These are phyloP conservation scores for Poa annua DNA, from an alignment of 176 grass and related monocot species.

Conservation along the genomic window DNA sequence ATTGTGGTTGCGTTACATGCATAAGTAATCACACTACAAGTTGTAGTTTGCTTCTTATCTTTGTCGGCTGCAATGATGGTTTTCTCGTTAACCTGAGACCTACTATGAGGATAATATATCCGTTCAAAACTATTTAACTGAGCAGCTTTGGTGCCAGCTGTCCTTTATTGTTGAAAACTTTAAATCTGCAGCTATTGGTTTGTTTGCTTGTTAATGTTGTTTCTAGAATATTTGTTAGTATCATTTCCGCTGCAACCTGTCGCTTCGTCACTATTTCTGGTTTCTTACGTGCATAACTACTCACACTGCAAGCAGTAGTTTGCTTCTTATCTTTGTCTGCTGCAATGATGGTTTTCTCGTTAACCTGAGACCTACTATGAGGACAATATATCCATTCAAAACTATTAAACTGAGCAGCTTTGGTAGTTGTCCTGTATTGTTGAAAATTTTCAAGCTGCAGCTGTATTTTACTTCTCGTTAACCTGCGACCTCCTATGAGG, in stretches of 20 bases:
- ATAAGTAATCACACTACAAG: neutral
- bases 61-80: constrained; percentile 42
- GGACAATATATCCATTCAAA: constrained; percentile 55
- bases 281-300: no score
- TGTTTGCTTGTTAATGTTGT: no score
- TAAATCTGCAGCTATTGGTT: neutral
- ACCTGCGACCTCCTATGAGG: no score
- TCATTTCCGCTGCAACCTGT: no score
- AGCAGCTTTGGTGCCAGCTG: constrained; percentile 26
- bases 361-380: constrained; percentile 43
- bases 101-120: constrained; percentile 39
- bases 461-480: neutral
- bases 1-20: neutral
- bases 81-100: constrained; percentile 55
- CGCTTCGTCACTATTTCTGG: no score
- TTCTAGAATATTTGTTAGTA: no score
- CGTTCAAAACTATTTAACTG: constrained; percentile 51
- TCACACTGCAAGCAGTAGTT: neutral
- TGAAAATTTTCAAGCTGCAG: neutral
- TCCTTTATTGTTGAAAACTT: neutral
- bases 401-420: constrained; percentile 43
- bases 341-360: constrained; percentile 54
- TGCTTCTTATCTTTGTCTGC: neutral
- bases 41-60: neutral
- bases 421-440: neutral